A percentile compares a stretch with the other conserved stretches of the same genome.
These are phyloP conservation scores for Cladophialophora exuberans DNA, from an alignment of 2,329 filamentous ascomycete genomes.

Conservation along the genomic window DNA sequence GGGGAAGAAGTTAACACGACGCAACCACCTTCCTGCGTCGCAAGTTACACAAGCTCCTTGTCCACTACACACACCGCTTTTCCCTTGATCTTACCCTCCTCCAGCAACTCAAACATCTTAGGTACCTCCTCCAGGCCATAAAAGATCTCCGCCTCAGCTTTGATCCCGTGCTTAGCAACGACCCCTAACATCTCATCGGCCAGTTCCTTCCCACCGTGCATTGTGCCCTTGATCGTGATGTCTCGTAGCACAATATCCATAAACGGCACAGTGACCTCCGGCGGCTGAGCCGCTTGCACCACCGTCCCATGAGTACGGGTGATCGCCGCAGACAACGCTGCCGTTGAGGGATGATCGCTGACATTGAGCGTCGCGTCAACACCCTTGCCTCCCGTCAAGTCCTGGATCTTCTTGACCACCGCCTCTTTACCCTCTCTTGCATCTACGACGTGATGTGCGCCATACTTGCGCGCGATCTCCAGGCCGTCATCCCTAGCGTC, in stretches of 20 bases:
- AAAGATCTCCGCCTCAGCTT: slow-evolving; percentile 56
- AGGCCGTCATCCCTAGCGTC: slow-evolving; percentile 60
- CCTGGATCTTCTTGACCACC: slow-evolving; percentile 52
- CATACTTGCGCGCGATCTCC: slow-evolving; percentile 48
- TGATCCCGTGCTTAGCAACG: slow-evolving; percentile 52
- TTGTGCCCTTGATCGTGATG: slow-evolving; percentile 53
- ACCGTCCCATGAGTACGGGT: slow-evolving; percentile 63
- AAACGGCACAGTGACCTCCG: slow-evolving; percentile 43
- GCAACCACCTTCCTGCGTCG: too few species aligned
- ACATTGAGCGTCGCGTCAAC: slow-evolving; percentile 59
- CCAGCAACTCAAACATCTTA: slow-evolving; percentile 53
- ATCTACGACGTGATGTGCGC: slow-evolving; percentile 57
- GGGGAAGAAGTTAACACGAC: too few species aligned
- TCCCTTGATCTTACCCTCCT: slow-evolving; percentile 58
- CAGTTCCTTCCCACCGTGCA: slow-evolving; percentile 49
- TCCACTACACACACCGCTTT: slow-evolving; percentile 43
- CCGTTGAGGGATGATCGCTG: slow-evolving; percentile 55
- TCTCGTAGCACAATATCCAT: slow-evolving; percentile 58
- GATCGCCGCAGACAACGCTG: slow-evolving; percentile 56
- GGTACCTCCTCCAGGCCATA: slow-evolving; percentile 56
- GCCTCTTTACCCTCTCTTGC: slow-evolving; percentile 52
- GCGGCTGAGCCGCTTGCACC: slow-evolving; percentile 60
- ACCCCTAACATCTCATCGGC: slow-evolving; percentile 51
- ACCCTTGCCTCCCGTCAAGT: slow-evolving; percentile 52
- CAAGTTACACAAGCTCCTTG: background rate